phyloP scores from a whole-genome alignment of 345 rosid genomes.

The Boechera divaricarpa region DNA sequence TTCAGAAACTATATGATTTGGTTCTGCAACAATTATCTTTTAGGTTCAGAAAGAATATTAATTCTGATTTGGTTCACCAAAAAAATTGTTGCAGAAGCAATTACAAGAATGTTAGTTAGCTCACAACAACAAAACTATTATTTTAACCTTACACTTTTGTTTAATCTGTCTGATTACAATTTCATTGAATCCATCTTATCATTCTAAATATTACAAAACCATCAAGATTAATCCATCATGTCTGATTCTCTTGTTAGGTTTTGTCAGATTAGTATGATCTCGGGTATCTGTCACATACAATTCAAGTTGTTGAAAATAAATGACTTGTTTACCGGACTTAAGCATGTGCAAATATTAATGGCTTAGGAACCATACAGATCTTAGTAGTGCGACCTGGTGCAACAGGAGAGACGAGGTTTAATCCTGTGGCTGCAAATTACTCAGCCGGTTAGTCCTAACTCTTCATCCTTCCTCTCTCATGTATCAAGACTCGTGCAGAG shows the following conservation, averaged over 20 bases:
- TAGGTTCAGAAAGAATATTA: not conserved
- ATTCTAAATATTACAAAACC: not conserved
- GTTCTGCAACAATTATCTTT: not conserved
- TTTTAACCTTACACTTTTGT: not conserved
- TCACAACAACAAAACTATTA: not conserved
- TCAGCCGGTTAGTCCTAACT: not conserved
- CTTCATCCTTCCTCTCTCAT: conserved; percentile 5
- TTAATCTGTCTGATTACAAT: not conserved
- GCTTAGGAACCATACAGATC: not conserved
- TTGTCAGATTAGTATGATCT: not conserved
- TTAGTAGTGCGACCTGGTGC: no score
- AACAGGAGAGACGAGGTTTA: no score
- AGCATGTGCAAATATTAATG: not conserved
- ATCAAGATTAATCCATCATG: not conserved
- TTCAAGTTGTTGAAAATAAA: conserved; percentile 2
- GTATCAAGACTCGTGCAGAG: conserved; percentile 17
- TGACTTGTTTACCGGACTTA: not conserved
- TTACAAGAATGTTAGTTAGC: conserved; percentile 2
- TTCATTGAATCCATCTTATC: not conserved
- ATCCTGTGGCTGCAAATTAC: no score
- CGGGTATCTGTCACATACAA: not conserved
- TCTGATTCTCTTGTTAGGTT: not conserved
- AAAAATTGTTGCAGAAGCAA: not conserved
- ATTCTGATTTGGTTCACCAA: not conserved
- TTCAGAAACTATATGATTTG: conserved; percentile 12